phyloP scores from a whole-genome alignment of 2,329 filamentous ascomycete genomes.

The Lithohypha guttulata region DNA sequence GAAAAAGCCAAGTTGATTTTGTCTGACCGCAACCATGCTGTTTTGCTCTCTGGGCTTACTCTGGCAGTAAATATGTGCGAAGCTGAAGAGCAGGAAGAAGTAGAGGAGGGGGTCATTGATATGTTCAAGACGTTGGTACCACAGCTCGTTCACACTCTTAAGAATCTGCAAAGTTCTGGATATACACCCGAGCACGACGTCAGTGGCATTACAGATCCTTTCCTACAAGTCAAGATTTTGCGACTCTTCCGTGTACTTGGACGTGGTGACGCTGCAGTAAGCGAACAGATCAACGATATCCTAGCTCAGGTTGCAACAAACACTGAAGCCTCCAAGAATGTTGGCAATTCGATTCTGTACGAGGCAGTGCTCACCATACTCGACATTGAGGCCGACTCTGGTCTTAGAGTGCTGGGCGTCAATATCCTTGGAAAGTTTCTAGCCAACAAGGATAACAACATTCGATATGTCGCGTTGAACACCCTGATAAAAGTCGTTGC shows the following conservation, averaged over 20 bases:
- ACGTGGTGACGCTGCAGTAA: conserved; percentile 73
- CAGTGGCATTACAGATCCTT: conserved; percentile 93
- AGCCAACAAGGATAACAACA: conserved; percentile 98
- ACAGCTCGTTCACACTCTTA: conserved; percentile 77
- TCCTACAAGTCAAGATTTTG: conserved; percentile 93
- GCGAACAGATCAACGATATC: conserved; percentile 97
- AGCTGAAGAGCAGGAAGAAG: conserved; percentile 82
- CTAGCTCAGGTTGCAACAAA: conserved; percentile 95
- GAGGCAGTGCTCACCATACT: conserved; percentile 94
- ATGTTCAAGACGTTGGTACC: conserved; percentile 83
- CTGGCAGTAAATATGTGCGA: conserved; percentile 87
- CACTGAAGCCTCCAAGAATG: conserved; percentile 95
- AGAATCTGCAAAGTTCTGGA: conserved; percentile 83
- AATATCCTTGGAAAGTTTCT: conserved; percentile 98
- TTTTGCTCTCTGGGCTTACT: conserved; percentile 83
- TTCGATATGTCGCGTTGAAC: conserved; percentile 94
- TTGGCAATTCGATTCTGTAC: conserved; percentile 95
- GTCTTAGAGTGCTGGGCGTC: conserved; percentile 83
- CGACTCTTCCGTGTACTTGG: conserved; percentile 75
- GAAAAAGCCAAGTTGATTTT: conserved; percentile 85
- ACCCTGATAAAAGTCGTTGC: conserved; percentile 97
- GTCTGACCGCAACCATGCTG: conserved; percentile 89
- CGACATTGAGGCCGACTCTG: conserved; percentile 95
- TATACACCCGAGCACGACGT: conserved; percentile 98
- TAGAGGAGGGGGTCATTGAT: conserved; percentile 80